Percentiles rank a stretch among this genome's conserved stretches.
These are phyloP conservation scores for Botrytis squamosa DNA, from an alignment of 2,329 filamentous ascomycete genomes.

Conservation along the genomic window DNA sequence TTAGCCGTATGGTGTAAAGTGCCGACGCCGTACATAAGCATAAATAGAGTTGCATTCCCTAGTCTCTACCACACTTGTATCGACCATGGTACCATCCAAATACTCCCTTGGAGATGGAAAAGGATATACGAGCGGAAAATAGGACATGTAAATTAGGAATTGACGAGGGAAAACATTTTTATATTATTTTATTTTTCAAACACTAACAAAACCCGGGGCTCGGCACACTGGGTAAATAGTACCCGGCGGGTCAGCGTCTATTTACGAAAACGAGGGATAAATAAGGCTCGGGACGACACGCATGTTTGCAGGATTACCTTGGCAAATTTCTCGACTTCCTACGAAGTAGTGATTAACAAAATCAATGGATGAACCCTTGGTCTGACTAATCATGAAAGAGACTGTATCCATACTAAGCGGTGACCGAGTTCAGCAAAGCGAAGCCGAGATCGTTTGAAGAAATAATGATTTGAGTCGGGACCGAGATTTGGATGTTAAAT, in stretches of 20 bases:
- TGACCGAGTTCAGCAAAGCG: neutral
- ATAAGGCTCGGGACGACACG: neutral
- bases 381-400: neutral
- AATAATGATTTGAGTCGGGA: neutral
- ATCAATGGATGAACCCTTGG: neutral
- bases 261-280: neutral
- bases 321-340: neutral
- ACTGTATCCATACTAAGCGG: neutral
- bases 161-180: no score
- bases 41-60: neutral
- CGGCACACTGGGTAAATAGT: neutral
- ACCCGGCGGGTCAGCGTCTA: neutral
- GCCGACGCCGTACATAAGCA: constrained; percentile 6
- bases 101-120: neutral
- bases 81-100: neutral
- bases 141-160: no score
- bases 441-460: neutral
- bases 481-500: constrained; percentile 4
- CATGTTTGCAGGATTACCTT: neutral
- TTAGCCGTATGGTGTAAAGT: neutral
- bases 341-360: neutral
- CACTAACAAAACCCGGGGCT: neutral
- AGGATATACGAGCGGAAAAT: neutral
- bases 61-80: neutral
- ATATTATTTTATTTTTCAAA: no score